These are phyloP conservation scores for Fusarium devonianum DNA, from an alignment of 2,329 filamentous ascomycete species.

Conservation along the genomic window DNA sequence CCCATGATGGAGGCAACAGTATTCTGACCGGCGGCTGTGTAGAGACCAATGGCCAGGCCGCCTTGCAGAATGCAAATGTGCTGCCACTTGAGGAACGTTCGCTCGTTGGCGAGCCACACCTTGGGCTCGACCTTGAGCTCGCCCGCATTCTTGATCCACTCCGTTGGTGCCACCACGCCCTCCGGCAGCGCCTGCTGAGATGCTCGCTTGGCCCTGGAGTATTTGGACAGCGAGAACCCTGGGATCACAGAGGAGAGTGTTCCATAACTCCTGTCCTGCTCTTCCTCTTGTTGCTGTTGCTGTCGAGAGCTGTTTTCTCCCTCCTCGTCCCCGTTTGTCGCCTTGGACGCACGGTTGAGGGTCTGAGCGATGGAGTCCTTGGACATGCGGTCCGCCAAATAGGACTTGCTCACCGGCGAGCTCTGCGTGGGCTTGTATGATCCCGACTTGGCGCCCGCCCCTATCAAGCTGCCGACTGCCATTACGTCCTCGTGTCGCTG, in stretches of 20 bases:
- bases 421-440: slow-evolving; percentile 67
- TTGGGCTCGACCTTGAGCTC: slow-evolving; percentile 94
- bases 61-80: slow-evolving; percentile 91
- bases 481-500: slow-evolving; percentile 86
- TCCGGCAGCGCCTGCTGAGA: slow-evolving; percentile 70
- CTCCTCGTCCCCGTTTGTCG: slow-evolving; percentile 44
- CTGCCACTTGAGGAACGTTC: slow-evolving; percentile 99
- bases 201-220: slow-evolving; percentile 65
- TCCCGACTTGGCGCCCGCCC: slow-evolving; percentile 63
- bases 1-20: slow-evolving; percentile 79
- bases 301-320: slow-evolving; percentile 49
- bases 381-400: slow-evolving; percentile 63
- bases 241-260: slow-evolving; percentile 78
- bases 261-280: slow-evolving; percentile 54
- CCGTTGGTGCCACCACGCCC: slow-evolving; percentile 83
- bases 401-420: slow-evolving; percentile 74
- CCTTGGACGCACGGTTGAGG: slow-evolving; percentile 37
- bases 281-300: slow-evolving; percentile 45
- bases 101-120: slow-evolving; percentile 98
- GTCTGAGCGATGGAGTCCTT: slow-evolving; percentile 44
- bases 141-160: slow-evolving; percentile 94
- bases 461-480: slow-evolving; percentile 87
- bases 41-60: slow-evolving; percentile 81
- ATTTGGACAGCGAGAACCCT: slow-evolving; percentile 81
- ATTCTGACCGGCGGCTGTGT: slow-evolving; percentile 85